phyloP scores from a whole-genome alignment of 768 basidiomycete species.

The Mycena sanguinolenta region DNA sequence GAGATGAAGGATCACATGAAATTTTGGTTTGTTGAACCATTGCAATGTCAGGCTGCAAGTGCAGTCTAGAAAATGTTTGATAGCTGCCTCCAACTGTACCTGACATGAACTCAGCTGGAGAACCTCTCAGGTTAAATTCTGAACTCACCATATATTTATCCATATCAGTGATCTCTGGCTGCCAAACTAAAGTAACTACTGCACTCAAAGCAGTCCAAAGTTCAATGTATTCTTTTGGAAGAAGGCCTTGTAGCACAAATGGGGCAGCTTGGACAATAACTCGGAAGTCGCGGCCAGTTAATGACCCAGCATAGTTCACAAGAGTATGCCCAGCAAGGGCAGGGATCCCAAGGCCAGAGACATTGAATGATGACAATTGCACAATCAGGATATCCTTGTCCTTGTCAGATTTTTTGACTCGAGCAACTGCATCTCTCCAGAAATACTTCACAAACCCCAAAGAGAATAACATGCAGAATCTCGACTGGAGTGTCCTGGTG shows the following conservation, averaged over 20 bases:
- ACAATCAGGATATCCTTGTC: neutral
- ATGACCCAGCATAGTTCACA: slow-evolving; percentile 36
- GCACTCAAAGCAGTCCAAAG: slow-evolving; percentile 47
- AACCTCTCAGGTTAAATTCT: neutral
- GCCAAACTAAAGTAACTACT: slow-evolving; percentile 54
- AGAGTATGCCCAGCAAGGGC: slow-evolving; percentile 43
- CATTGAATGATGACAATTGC: neutral
- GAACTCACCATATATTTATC: neutral
- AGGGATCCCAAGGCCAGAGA: slow-evolving; percentile 48
- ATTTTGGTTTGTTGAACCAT: slow-evolving; percentile 49
- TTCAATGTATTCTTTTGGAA: neutral
- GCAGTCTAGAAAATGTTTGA: slow-evolving; percentile 47
- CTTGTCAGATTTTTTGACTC: too few relatives aligned
- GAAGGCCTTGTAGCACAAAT: neutral
- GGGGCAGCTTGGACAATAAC: neutral
- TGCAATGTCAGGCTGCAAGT: slow-evolving; percentile 40
- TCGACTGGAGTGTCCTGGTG: neutral
- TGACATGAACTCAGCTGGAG: too few relatives aligned
- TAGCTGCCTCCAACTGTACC: slow-evolving; percentile 28
- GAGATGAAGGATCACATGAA: slow-evolving; percentile 50
- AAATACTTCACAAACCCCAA: neutral
- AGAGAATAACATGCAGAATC: neutral
- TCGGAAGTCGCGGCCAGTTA: slow-evolving; percentile 48
- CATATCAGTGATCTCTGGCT: slow-evolving; percentile 52
- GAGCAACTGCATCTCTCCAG: neutral